Evolutionary conservation across 2,329 filamentous ascomycete species (phyloP).

Genomic region (Polytolypa hystricis): DNA sequence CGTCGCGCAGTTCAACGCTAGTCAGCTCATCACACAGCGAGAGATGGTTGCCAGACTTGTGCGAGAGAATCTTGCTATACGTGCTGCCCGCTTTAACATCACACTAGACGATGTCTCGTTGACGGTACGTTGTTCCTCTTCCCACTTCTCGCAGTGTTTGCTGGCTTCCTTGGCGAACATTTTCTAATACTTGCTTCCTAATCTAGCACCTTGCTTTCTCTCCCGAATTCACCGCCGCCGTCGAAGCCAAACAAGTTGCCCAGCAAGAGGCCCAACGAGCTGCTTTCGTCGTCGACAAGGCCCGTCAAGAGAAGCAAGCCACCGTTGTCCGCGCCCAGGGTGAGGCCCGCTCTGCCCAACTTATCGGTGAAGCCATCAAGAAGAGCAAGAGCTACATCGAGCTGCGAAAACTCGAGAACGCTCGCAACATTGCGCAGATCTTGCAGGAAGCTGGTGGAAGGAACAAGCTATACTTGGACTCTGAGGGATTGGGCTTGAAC

Average conservation of each 20-base stretch:
- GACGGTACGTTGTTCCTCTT: slow-evolving; percentile 52
- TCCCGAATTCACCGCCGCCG: slow-evolving; percentile 57
- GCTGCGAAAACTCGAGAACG: slow-evolving; percentile 96
- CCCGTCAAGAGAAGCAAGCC: slow-evolving; percentile 97
- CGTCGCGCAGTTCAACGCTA: slow-evolving; percentile 97
- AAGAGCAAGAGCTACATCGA: slow-evolving; percentile 96
- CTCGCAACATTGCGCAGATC: slow-evolving; percentile 73
- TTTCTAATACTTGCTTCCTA: slow-evolving; percentile 7
- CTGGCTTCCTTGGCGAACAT: slow-evolving; percentile 8
- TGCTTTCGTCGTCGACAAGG: slow-evolving; percentile 97
- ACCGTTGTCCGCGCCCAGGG: slow-evolving; percentile 97
- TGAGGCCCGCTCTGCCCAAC: slow-evolving; percentile 94
- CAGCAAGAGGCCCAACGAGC: slow-evolving; percentile 93
- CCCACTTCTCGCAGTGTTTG: neutral
- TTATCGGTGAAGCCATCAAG: slow-evolving; percentile 99
- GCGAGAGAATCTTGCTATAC: slow-evolving; percentile 79
- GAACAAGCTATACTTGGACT: slow-evolving; percentile 91
- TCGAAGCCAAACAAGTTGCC: slow-evolving; percentile 59
- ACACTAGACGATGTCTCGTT: slow-evolving; percentile 93
- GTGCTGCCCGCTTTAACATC: slow-evolving; percentile 95
- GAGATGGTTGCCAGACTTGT: slow-evolving; percentile 90
- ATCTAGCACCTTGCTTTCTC: slow-evolving; percentile 55
- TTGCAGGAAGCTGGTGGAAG: slow-evolving; percentile 74
- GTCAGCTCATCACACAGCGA: slow-evolving; percentile 96
- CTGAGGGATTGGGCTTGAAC: slow-evolving; percentile 82